Base-by-base conservation (phyloP, 129 eudicot genomes). In the Helichrysum umbraculigerum region DNA sequence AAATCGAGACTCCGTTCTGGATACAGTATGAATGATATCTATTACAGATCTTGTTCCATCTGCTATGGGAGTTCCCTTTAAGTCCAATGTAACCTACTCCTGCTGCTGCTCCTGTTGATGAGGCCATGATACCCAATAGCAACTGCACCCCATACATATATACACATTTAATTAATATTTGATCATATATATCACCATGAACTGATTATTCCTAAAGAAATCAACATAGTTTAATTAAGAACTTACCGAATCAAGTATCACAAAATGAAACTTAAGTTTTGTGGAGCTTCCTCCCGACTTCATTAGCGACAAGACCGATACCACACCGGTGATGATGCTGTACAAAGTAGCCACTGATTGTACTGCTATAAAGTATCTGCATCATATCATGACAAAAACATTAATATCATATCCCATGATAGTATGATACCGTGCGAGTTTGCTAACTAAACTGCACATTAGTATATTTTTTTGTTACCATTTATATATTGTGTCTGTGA, bases 331-430 rank as follows among this genome's bases (percentile, higher is more conserved):
- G 42, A 93, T 71, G 82, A 90, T 73, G 75, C 92, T 81, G 81
- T 90, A 85, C 20, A 93, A 70, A 33, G 77, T 82, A 6, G 89
- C 84, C 34, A 85, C 85, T 7, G 91, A 83, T 57, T 86, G 88
- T 29, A 95, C 89, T 76, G 84, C 88, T 25, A 88, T 79, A 28
- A 86, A 87, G 89, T 87, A 88, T 85, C 98, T 93, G 84, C 87
- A 82, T 60, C 29, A 82, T 47, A 82, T 60, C 20, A 77, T 47
- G 3, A 14, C n/a, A 47, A 47, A 10, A 14, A 47, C 3, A 47
- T 47, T 12, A 14, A 47, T 5, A 12, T 47, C n/a, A 47, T 47
- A 47, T 47, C 1, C 5, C 54, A 47, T 14, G 28, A 25, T 25
- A 0, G 0, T 25, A 25, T 12, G n/a, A 14, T 47, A 47, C 54